Base-by-base conservation (phyloP, 495 filamentous ascomycete species). In the Choiromyces venosus region DNA sequence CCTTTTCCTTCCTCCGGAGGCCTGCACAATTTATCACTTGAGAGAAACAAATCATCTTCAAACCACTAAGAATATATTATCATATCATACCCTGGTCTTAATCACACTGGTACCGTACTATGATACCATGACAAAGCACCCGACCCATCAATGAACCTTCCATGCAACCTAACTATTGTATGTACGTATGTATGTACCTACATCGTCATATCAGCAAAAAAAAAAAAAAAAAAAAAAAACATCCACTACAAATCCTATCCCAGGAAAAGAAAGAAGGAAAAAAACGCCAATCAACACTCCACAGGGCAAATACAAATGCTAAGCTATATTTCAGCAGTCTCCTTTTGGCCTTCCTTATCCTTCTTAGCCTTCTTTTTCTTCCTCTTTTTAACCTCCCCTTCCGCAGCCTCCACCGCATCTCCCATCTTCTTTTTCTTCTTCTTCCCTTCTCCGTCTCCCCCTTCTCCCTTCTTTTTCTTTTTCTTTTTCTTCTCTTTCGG, bases 401-500 rank as follows among this genome's bases (percentile, higher is more conserved):
- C 76, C 25, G 33, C 25, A 16, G 25, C 25, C 52, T 33, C 52
- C 10, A 25, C 25, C 9, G 52, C 52, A 33, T 61, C 25, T 5
- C 52, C 12, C 68, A 76, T 82, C 75, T 81, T 82, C 72, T 82
- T 83, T 75, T 81, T 82, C 76, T 81, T 83, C 18, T 80, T 81
- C 14, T 71, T 72, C 52, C 67, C 74, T 12, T 71, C 73, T 10
- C 73, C 75, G 9, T 68, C 56, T 5, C 67, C 56, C 10, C 40
- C 68, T 5, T 40, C 67, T 14, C 52, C n/a, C 40, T 80, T 81
- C 81, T 87, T 88, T 81, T 87, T 90, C 81, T 88, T 90, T 83
- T 92, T 94, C 83, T 90, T 94, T 84, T 88, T 91, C 9, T 97
- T 89, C 37, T 93, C 83, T 8, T 86, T 89, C 16, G 91, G 92